Conservation (phyloP, 345 rosid genomes). For the Euclidium syriacum region DNA sequence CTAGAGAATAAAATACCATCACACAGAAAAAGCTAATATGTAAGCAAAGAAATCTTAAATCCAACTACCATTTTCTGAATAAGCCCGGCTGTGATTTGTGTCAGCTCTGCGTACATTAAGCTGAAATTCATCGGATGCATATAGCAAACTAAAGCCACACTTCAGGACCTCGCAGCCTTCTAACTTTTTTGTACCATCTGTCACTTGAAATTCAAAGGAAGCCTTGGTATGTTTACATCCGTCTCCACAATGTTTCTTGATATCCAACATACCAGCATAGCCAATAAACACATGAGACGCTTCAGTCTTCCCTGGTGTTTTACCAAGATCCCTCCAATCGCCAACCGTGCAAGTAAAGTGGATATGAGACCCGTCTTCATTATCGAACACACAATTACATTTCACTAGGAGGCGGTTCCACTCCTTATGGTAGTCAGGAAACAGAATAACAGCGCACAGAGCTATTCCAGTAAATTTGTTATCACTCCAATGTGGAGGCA, state of each 20-base stretch:
- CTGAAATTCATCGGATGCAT: not conserved
- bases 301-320: not conserved
- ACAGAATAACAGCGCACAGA: not conserved
- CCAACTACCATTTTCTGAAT: not conserved
- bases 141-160: not conserved
- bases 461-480: not conserved
- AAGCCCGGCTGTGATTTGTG: not conserved
- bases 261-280: not conserved
- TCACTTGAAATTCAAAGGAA: not conserved
- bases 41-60: not conserved
- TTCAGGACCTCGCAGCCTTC: not conserved
- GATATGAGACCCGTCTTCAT: not conserved
- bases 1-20: not conserved
- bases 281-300: not conserved
- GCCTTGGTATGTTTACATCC: not conserved
- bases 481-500: not conserved
- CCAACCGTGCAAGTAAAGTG: not conserved
- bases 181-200: not conserved
- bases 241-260: not conserved
- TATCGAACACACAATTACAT: not conserved
- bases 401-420: not conserved
- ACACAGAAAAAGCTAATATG: not conserved
- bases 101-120: not conserved
- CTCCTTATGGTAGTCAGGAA: not conserved
- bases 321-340: not conserved